A percentile compares a stretch with the other conserved stretches of the same genome.
Conservation (phyloP, 2,329 filamentous ascomycete genomes). For the Rosellinia necatrix region DNA sequence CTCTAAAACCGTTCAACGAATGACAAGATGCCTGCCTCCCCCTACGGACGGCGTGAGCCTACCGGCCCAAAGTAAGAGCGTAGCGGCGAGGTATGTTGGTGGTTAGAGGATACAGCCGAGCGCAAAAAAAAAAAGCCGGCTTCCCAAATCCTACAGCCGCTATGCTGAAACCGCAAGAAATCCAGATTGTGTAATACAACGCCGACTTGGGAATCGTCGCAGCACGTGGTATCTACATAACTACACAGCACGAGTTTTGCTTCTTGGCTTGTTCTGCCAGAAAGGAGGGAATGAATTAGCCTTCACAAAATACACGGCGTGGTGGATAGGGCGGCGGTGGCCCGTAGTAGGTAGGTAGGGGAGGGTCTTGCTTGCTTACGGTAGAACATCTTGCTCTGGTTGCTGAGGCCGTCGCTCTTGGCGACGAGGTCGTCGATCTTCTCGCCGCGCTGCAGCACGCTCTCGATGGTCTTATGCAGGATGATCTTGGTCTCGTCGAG, state of each 20-base stretch:
- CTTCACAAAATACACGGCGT: neutral
- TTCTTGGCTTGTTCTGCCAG: conserved; percentile 70
- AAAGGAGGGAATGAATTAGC: conserved; percentile 21
- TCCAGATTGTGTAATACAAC: conserved; percentile 19
- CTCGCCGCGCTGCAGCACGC: conserved; percentile 85
- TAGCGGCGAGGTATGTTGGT: too few relatives aligned
- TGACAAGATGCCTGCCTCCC: conserved; percentile 16
- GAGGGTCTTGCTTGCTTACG: conserved; percentile 56
- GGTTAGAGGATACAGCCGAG: conserved; percentile 27
- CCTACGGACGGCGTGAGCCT: conserved; percentile 12
- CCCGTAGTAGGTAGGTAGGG: too few relatives aligned
- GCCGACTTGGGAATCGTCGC: conserved; percentile 4
- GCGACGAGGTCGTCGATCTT: conserved; percentile 94
- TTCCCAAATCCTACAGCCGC: conserved; percentile 25
- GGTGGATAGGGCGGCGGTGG: neutral
- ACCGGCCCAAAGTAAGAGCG: neutral
- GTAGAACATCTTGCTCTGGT: conserved; percentile 98
- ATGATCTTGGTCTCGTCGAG: conserved; percentile 97
- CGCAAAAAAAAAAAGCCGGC: conserved; percentile 30
- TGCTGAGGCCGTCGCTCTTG: conserved; percentile 89
- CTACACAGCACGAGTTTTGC: conserved; percentile 75
- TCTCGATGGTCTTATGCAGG: conserved; percentile 95
- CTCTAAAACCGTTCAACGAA: conserved; percentile 19
- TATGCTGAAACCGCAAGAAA: conserved; percentile 33
- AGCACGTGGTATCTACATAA: conserved; percentile 60